These are phyloP conservation scores for Termitomyces sp. DNA, from an alignment of 768 basidiomycete species.

Conservation along the genomic window DNA sequence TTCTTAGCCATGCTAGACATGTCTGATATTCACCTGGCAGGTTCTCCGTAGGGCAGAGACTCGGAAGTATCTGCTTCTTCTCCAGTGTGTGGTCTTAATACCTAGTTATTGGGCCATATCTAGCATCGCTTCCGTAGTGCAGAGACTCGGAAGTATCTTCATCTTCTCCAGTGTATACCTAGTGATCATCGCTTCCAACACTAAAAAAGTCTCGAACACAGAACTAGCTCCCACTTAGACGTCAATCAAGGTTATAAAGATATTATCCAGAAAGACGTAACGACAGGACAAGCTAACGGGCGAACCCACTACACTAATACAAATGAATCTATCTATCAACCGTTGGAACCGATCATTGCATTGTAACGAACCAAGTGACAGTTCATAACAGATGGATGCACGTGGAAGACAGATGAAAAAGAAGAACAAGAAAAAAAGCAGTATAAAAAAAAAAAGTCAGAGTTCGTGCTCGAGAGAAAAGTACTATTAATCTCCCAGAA, in stretches of 20 bases:
- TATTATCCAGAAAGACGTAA: slow-evolving; percentile 17
- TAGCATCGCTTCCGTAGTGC: too few species aligned
- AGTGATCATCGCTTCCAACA: too few species aligned
- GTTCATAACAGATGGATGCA: background rate
- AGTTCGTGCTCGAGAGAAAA: slow-evolving; percentile 1
- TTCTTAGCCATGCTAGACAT: too few species aligned
- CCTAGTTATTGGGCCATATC: too few species aligned
- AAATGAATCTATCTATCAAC: slow-evolving; percentile 5
- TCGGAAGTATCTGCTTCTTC: too few species aligned
- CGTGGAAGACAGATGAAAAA: background rate
- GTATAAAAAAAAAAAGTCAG: background rate
- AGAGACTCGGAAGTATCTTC: too few species aligned
- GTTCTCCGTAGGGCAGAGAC: too few species aligned
- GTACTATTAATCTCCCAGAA: slow-evolving; percentile 3
- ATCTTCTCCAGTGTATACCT: too few species aligned
- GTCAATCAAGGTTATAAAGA: background rate
- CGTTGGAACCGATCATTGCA: slow-evolving; percentile 1
- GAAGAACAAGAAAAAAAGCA: background rate
- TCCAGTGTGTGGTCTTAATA: too few species aligned
- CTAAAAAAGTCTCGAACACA: too few species aligned
- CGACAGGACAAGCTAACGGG: slow-evolving; percentile 25
- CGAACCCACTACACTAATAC: slow-evolving; percentile 20
- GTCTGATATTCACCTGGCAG: too few species aligned
- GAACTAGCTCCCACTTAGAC: too few species aligned
- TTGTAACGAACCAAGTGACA: background rate